Percentiles rank a stretch among this genome's conserved stretches.
phyloP scores from a whole-genome alignment of 441 rosid genomes.

The Gossypium gossypioides region DNA sequence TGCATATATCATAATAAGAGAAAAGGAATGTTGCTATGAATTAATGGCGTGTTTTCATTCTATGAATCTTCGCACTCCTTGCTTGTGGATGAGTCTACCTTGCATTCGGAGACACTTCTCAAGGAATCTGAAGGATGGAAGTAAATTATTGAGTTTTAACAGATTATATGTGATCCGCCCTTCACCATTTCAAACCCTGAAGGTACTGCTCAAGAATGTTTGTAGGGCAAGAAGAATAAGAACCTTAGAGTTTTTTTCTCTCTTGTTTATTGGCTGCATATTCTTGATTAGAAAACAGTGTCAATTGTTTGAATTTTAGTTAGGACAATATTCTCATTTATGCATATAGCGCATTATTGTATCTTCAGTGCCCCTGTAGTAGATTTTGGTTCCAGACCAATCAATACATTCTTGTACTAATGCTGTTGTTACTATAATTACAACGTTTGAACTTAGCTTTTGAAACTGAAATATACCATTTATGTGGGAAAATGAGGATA shows the following conservation, averaged over 20 bases:
- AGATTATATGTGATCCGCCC: conserved; percentile 12
- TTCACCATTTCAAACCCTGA: conserved; percentile 9
- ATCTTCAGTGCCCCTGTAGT: neutral
- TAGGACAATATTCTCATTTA: neutral
- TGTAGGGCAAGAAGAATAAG: neutral
- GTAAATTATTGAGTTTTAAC: conserved; percentile 15
- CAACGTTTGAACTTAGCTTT: neutral
- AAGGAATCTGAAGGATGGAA: conserved; percentile 12
- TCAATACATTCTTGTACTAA: neutral
- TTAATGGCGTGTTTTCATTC: conserved; percentile 35
- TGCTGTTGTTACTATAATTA: neutral
- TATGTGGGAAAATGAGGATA: neutral
- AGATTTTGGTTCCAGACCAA: neutral
- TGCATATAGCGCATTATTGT: neutral
- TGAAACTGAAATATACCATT: neutral
- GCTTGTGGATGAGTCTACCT: conserved; percentile 31
- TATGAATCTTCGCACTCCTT: conserved; percentile 25
- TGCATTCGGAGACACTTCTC: conserved; percentile 21
- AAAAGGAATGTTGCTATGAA: conserved; percentile 17
- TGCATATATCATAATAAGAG: neutral
- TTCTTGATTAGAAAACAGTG: neutral
- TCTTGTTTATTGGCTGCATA: neutral
- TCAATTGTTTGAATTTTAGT: neutral
- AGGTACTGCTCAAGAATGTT: conserved; percentile 21
- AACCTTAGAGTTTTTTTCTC: neutral